Percentiles rank a stretch among this genome's conserved stretches.
Conservation (phyloP, 2,329 filamentous ascomycete genomes). For the Hymenoscyphus occultus region DNA sequence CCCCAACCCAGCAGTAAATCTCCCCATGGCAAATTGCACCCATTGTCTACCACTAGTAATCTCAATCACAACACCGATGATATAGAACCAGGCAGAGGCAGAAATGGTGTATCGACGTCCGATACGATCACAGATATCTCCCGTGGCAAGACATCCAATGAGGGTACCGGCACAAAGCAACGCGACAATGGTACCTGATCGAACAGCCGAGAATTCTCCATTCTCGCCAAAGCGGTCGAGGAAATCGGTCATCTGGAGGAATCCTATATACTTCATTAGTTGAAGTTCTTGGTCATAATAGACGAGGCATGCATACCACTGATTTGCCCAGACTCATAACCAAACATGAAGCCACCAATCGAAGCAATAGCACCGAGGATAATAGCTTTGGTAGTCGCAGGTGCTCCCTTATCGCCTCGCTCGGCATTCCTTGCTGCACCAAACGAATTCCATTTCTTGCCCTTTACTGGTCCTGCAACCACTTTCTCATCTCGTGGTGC, state of each 20-base stretch:
- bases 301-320: conserved; percentile 42
- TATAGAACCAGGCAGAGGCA: conserved; percentile 60
- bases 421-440: not conserved
- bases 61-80: conserved; percentile 62
- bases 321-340: conserved; percentile 41
- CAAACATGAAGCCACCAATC: conserved; percentile 57
- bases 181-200: conserved; percentile 62
- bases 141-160: conserved; percentile 55
- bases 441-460: not conserved
- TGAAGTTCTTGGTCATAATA: not conserved
- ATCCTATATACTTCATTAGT: conserved; percentile 47
- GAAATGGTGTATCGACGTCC: conserved; percentile 62
- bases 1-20: conserved; percentile 63
- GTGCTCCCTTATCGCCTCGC: conserved; percentile 10
- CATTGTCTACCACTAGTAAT: conserved; percentile 54
- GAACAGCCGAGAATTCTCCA: conserved; percentile 52
- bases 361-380: conserved; percentile 51
- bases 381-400: conserved; percentile 42
- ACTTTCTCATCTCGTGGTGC: not conserved
- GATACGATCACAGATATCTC: conserved; percentile 58
- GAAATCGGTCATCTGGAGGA: conserved; percentile 59
- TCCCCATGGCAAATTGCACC: conserved; percentile 63
- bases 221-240: conserved; percentile 50
- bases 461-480: not conserved
- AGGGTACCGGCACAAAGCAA: conserved; percentile 60